Conservation (phyloP, 2,329 filamentous ascomycete species). For the Aspergillus terreus region DNA sequence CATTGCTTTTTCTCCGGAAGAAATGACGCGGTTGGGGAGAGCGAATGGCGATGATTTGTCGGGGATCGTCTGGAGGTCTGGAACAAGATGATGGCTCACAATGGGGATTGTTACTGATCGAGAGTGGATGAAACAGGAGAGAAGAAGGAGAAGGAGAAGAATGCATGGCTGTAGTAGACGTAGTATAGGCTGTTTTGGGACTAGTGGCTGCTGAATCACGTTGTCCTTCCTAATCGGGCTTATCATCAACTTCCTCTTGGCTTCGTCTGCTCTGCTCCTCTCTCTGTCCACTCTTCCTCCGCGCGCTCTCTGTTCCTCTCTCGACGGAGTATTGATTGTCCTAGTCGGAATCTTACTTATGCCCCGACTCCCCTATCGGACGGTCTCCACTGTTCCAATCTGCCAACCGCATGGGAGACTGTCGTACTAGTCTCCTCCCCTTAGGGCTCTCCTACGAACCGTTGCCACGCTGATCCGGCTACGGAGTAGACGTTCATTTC, state of each 20-base stretch:
- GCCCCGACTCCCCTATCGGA: background rate
- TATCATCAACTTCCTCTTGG: background rate
- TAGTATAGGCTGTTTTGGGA: background rate
- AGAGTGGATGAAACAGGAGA: background rate
- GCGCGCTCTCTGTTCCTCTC: background rate
- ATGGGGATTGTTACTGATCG: constrained; percentile 3
- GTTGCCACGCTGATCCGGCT: background rate
- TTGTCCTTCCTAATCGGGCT: background rate
- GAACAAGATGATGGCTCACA: constrained; percentile 3
- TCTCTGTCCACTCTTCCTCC: background rate
- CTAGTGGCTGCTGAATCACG: background rate
- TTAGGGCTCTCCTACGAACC: background rate
- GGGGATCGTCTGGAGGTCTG: background rate
- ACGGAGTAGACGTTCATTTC: background rate
- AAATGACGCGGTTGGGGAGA: background rate
- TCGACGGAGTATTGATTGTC: background rate
- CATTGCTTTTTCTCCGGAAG: background rate
- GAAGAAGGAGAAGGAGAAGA: background rate
- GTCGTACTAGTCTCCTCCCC: background rate
- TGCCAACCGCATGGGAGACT: background rate
- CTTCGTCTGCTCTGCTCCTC: background rate
- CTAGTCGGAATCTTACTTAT: background rate
- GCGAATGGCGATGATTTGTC: background rate
- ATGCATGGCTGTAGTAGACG: background rate
- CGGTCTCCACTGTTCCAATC: background rate